Conservation (phyloP, 208 protist species). For the Acanthamoeba triangularis region DNA sequence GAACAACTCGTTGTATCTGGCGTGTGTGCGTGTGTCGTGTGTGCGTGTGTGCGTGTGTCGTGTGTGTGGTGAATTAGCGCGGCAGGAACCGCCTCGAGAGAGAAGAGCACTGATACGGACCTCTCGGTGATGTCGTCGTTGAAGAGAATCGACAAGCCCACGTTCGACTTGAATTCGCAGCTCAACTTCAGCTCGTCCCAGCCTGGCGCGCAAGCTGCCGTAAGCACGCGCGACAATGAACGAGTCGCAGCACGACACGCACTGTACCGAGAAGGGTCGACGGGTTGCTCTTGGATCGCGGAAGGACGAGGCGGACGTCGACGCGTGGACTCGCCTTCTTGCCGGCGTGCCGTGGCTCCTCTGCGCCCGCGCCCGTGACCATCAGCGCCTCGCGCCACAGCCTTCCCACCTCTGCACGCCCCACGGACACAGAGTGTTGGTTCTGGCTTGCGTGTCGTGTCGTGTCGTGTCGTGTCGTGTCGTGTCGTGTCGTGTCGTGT, state of each 20-base stretch:
- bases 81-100: no score
- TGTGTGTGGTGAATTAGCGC: not conserved
- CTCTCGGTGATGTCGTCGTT: conserved; percentile 19
- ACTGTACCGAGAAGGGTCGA: not conserved
- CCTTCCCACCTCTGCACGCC: not conserved
- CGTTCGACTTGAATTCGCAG: not conserved
- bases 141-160: conserved; percentile 4
- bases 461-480: not conserved
- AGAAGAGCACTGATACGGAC: not conserved
- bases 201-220: not conserved
- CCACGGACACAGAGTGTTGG: no score
- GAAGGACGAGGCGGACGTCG: not conserved
- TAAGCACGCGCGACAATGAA: no score
- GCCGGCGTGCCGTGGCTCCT: not conserved
- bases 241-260: no score
- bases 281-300: not conserved
- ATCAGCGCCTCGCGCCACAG: not conserved
- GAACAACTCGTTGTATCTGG: conserved; percentile 51
- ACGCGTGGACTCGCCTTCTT: not conserved
- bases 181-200: conserved; percentile 24
- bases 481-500: not conserved
- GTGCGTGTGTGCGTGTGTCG: not conserved
- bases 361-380: not conserved
- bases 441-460: not conserved
- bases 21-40: not conserved